Evolutionary conservation across 2,329 filamentous ascomycete species (phyloP), one percentile per base, ranked within the genome.

Genomic region (Alternaria viburni): DNA sequence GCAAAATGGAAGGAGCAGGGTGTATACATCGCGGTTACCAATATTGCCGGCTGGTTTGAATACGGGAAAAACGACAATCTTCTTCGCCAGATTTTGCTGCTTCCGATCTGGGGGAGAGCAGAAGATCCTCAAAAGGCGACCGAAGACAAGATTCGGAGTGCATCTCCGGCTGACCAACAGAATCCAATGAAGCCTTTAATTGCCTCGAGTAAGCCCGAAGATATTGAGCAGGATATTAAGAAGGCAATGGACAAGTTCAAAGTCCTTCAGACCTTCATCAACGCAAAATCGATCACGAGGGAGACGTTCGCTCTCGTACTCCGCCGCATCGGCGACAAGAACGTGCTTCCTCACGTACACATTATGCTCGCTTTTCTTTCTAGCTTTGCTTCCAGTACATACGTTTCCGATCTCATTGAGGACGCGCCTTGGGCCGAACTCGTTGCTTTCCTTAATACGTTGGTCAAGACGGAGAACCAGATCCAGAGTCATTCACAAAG

Each of bases 331-430:
- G 85, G 84, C 0, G 88, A 91, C 47, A 80, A 83, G 3, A 88
- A 89, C 64, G 85, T 88, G 3, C 80, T 91, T 2, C 85, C 89
- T 0, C 91, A 88, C 70, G 71, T 91, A 0, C 89, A 92, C 67
- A 84, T 88, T 0, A 84, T 86, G 5, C 79, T 93, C 25, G 85
- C 87, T 0, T 91, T 91, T 68, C 73, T 92, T 85, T 77, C 73
- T 61, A 13, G 76, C 81, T 17, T 74, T 87, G 65, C 74, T 58
- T 69, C 72, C 8, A 69, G 73, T 46, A 54, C 57, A 77, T 75
- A 78, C 71, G 74, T 77, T 72, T 60, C 72, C 21, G 59, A 75
- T 30, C 61, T 79, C 8, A 44, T 75, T 47, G 61, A 71, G 2
- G 71, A 77, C 0, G 80, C 86, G 26, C 87, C 88, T 0, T 91